Evolutionary conservation across 768 basidiomycete genomes (phyloP).

Genomic region (Royoungia palumana): DNA sequence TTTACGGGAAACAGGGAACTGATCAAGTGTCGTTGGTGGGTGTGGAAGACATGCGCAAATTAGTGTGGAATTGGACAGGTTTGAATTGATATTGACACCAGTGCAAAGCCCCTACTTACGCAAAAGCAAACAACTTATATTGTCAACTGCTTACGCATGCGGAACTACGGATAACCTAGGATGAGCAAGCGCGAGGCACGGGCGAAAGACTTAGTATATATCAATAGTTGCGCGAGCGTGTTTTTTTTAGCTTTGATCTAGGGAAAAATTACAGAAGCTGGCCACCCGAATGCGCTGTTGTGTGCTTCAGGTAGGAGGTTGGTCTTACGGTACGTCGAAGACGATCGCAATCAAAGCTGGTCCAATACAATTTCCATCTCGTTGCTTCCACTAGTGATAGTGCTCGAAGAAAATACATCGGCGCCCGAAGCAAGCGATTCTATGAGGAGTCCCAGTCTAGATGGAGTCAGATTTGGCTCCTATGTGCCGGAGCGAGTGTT

Average conservation of each 20-base stretch:
- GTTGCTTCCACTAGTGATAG: conserved; percentile 38
- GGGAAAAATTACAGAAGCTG: too few species aligned
- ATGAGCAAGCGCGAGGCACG: neutral
- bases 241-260: too few species aligned
- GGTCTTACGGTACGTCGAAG: neutral
- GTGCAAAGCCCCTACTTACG: neutral
- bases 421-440: conserved; percentile 80
- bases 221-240: too few species aligned
- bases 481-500: conserved; percentile 12
- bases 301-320: too few species aligned
- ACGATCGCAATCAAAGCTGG: conserved; percentile 12
- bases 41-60: conserved; percentile 13
- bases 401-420: conserved; percentile 58
- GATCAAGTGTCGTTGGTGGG: conserved; percentile 11
- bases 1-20: conserved; percentile 13
- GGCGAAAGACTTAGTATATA: too few species aligned
- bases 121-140: too few species aligned
- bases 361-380: conserved; percentile 78
- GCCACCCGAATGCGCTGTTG: too few species aligned
- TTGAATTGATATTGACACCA: too few species aligned
- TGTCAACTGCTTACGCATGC: neutral
- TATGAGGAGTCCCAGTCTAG: conserved; percentile 70
- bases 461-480: conserved; percentile 67
- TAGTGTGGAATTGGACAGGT: conserved; percentile 22
- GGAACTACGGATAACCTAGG: neutral